Conservation (phyloP, 345 rosid species). For the Jatropha curcas region DNA sequence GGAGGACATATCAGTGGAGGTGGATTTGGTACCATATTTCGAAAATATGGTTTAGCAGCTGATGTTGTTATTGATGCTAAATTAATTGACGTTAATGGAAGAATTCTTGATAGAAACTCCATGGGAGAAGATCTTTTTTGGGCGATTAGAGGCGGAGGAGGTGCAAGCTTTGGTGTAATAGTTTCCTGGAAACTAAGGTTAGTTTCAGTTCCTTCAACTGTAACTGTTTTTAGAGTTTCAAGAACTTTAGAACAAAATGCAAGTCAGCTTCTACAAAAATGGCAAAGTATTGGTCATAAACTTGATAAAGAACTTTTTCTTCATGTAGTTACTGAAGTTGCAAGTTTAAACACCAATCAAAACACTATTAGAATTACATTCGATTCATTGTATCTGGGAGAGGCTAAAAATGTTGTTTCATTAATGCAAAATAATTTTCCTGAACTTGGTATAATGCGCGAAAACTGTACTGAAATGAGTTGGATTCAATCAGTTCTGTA, state of each 20-base stretch:
- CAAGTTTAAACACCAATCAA: too few species aligned
- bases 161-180: conserved; percentile 18
- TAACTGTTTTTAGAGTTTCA: conserved; percentile 5
- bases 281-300: conserved; percentile 16
- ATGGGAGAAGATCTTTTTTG: conserved; percentile 29
- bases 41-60: conserved; percentile 14
- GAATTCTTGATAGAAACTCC: conserved; percentile 6
- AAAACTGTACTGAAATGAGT: conserved; percentile 13
- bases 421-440: conserved; percentile 12
- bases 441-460: conserved; percentile 6
- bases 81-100: conserved; percentile 17
- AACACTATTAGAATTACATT: neutral
- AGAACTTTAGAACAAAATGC: conserved; percentile 7
- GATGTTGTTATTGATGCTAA: conserved; percentile 17
- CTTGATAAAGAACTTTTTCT: conserved; percentile 14
- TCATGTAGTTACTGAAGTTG: neutral
- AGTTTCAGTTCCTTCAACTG: conserved; percentile 15
- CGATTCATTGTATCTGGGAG: conserved; percentile 4
- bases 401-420: neutral
- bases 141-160: conserved; percentile 28
- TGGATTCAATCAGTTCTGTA: conserved; percentile 13
- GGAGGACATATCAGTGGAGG: conserved; percentile 24
- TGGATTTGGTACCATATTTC: conserved; percentile 10
- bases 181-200: conserved; percentile 14
- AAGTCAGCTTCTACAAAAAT: conserved; percentile 1